A percentile compares a stretch with the other conserved stretches of the same genome.
Evolutionary conservation across 1,284 basidiomycete genomes (phyloP).

Genomic region (Ceratorhiza oryzae-sativae): DNA sequence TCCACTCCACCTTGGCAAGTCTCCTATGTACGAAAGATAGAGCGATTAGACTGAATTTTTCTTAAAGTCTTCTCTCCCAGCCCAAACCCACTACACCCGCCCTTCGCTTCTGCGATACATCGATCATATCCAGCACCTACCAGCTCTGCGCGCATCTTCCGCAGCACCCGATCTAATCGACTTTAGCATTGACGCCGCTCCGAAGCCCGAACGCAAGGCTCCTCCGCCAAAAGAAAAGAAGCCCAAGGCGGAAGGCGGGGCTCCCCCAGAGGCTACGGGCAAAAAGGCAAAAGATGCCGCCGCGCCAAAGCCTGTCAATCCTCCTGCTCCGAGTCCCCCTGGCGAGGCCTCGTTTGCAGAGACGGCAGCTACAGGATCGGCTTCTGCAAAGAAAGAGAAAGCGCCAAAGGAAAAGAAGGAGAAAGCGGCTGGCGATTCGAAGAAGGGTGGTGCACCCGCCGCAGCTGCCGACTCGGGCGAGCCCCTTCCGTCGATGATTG

Average conservation of each 20-base stretch:
- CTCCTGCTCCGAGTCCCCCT: constrained; percentile 35
- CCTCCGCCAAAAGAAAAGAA: constrained; percentile 78
- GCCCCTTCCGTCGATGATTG: constrained; percentile 91
- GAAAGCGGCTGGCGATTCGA: constrained; percentile 45
- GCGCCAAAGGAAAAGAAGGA: constrained; percentile 48
- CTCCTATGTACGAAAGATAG: background rate
- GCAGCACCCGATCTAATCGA: constrained; percentile 62
- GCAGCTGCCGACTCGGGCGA: constrained; percentile 68
- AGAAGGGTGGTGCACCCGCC: constrained; percentile 47
- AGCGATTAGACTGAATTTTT: background rate
- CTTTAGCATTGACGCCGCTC: constrained; percentile 68
- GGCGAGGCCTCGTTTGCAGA: constrained; percentile 31
- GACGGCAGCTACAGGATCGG: constrained; percentile 4
- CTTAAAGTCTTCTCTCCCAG: constrained; percentile 66
- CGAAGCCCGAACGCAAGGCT: constrained; percentile 72
- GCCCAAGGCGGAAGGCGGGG: constrained; percentile 63
- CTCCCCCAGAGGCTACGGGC: constrained; percentile 51
- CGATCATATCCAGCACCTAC: constrained; percentile 83
- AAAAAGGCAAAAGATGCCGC: constrained; percentile 58
- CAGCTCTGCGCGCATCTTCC: constrained; percentile 64
- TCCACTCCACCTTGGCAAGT: constrained; percentile 74
- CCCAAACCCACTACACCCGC: constrained; percentile 72
- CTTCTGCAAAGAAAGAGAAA: constrained; percentile 51
- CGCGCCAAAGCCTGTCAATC: constrained; percentile 36
- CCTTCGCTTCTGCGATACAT: constrained; percentile 92